These are phyloP conservation scores for Alectoria sarmentosa DNA, from an alignment of 495 filamentous ascomycete genomes.

Conservation along the genomic window DNA sequence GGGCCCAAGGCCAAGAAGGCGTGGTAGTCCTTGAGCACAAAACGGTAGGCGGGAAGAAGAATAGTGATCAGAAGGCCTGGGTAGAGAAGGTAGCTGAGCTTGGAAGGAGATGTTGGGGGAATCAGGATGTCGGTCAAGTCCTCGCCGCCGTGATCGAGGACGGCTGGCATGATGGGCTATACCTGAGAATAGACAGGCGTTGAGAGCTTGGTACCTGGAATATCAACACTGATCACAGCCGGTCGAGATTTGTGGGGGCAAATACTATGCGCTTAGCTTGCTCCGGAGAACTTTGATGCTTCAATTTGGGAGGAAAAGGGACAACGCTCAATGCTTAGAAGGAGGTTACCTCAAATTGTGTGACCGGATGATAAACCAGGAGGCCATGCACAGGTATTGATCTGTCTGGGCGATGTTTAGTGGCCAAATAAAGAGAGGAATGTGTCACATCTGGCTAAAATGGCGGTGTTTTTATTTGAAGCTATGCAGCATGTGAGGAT, in stretches of 20 bases:
- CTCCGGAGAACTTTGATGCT: slow-evolving; percentile 20
- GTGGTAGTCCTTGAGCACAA: slow-evolving; percentile 64
- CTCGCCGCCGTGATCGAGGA: slow-evolving; percentile 40
- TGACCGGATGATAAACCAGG: background rate
- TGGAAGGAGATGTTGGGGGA: slow-evolving; percentile 31
- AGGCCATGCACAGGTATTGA: slow-evolving; percentile 2
- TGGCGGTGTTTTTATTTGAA: background rate
- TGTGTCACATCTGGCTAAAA: too few relatives aligned
- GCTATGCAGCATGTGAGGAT: background rate
- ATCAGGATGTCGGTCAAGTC: slow-evolving; percentile 38
- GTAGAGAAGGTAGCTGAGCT: slow-evolving; percentile 38
- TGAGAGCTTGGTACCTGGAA: slow-evolving; percentile 20
- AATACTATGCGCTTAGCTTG: slow-evolving; percentile 18
- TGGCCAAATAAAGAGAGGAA: too few relatives aligned
- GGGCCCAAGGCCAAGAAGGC: slow-evolving; percentile 72
- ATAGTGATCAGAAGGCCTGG: slow-evolving; percentile 43
- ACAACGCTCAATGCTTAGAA: slow-evolving; percentile 9
- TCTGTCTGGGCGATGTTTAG: background rate
- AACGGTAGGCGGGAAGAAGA: slow-evolving; percentile 44
- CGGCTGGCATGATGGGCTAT: slow-evolving; percentile 42
- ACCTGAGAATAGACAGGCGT: slow-evolving; percentile 29
- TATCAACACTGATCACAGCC: slow-evolving; percentile 11
- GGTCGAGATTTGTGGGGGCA: slow-evolving; percentile 1
- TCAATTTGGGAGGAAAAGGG: slow-evolving; percentile 9
- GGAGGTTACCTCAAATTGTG: slow-evolving; percentile 8